Base-by-base conservation (phyloP, 2,329 filamentous ascomycete species). In the Sordariomycetes sp. region DNA sequence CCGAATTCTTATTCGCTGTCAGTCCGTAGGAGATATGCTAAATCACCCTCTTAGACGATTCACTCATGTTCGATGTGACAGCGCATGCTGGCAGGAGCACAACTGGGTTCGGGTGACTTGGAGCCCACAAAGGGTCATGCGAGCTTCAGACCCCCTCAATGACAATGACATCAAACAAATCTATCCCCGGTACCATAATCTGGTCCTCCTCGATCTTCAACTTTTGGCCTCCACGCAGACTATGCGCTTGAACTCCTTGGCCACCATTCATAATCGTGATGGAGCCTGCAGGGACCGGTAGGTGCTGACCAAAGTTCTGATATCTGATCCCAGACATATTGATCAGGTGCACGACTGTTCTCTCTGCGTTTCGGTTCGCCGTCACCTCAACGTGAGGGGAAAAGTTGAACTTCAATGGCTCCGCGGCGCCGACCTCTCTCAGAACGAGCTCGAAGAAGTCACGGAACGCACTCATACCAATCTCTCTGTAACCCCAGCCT, bases 81-180 rank as follows among this genome's bases (percentile, higher is more conserved):
- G n/a, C n/a, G n/a, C n/a, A n/a, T n/a, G n/a, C n/a, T n/a, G n/a
- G n/a, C n/a, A n/a, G n/a, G n/a, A n/a, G n/a, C n/a, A n/a, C n/a
- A n/a, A n/a, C n/a, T n/a, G n/a, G n/a, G n/a, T n/a, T n/a, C n/a
- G n/a, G n/a, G n/a, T n/a, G n/a, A n/a, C n/a, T n/a, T n/a, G n/a
- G n/a, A n/a, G n/a, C n/a, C n/a, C n/a, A n/a, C n/a, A n/a, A n/a
- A n/a, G n/a, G n/a, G n/a, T n/a, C n/a, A n/a, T n/a, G n/a, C n/a
- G n/a, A n/a, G n/a, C n/a, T n/a, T n/a, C n/a, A n/a, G n/a, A 32
- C 18, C 18, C 35, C 38, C 18, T 40, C 38, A 14, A 40, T 35
- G 19, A 39, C 24, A n/a, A 41, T 19, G 3, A 41, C 40, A 17
- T 42, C 37, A 23, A 36, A 42, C 6, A 37, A 17, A n/a, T 39